These are phyloP conservation scores for Paratinospora sagittata DNA, from an alignment of 164 flowering plant genomes.

Conservation along the genomic window DNA sequence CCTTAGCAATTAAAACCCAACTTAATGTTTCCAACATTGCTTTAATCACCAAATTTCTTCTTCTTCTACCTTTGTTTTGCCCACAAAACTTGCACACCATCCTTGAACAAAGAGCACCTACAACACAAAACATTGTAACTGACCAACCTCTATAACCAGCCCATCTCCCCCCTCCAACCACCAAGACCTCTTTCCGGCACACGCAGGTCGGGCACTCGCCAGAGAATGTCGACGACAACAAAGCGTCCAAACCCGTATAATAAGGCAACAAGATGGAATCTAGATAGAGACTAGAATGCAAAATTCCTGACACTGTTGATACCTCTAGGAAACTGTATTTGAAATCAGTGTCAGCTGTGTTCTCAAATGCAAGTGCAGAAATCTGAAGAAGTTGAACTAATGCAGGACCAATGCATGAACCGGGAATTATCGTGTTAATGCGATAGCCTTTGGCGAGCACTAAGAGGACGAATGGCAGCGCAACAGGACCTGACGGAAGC, in stretches of 20 bases:
- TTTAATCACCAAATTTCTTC: neutral
- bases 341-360: neutral
- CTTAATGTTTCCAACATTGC: neutral
- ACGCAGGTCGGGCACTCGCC: neutral
- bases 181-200: neutral
- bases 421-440: neutral
- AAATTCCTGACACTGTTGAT: constrained; percentile 1
- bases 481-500: neutral
- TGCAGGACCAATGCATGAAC: neutral
- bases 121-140: neutral
- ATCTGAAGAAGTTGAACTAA: neutral
- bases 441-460: neutral
- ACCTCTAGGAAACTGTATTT: neutral
- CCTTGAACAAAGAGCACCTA: neutral
- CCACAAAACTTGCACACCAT: neutral
- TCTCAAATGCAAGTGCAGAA: neutral
- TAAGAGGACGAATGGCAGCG: neutral
- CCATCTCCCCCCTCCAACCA: neutral
- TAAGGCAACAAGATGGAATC: neutral
- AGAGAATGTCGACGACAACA: neutral
- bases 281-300: neutral
- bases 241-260: neutral
- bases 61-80: neutral
- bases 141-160: neutral
- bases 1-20: neutral